Percentiles rank a stretch among this genome's conserved stretches.
Conservation (phyloP, 768 basidiomycete genomes). For the Agaricus blazei region DNA sequence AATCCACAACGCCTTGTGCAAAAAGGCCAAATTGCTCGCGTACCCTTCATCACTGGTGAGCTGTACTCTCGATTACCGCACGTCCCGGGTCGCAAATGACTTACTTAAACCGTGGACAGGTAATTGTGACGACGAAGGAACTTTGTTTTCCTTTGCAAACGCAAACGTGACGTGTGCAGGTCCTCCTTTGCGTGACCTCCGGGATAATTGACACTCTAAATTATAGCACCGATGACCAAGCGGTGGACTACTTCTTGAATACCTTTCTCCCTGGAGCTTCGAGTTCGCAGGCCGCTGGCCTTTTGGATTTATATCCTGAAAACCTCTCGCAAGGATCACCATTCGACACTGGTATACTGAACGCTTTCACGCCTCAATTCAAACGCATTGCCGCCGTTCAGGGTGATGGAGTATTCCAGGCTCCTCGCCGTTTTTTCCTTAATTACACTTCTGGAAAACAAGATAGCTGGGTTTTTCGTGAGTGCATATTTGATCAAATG, state of each 20-base stretch:
- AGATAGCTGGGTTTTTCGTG: conserved; percentile 36
- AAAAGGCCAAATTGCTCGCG: conserved; percentile 38
- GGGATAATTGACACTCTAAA: background rate
- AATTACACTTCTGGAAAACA: conserved; percentile 30
- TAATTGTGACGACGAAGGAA: conserved; percentile 60
- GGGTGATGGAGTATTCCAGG: conserved; percentile 49
- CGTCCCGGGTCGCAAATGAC: background rate
- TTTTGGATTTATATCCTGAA: conserved; percentile 32
- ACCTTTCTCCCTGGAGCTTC: conserved; percentile 28
- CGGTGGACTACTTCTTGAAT: conserved; percentile 18
- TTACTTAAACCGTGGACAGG: conserved; percentile 20
- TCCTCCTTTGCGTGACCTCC: background rate
- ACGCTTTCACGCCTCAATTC: conserved; percentile 38
- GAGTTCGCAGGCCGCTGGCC: conserved; percentile 19
- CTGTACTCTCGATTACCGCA: background rate
- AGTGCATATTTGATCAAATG: conserved; percentile 8
- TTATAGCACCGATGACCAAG: conserved; percentile 19
- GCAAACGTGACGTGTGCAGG: conserved; percentile 41
- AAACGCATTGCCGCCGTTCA: conserved; percentile 46
- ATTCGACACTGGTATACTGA: conserved; percentile 40
- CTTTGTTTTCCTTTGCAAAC: conserved; percentile 44
- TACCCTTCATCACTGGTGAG: conserved; percentile 44
- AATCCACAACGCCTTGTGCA: conserved; percentile 36
- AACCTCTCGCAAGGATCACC: conserved; percentile 45
- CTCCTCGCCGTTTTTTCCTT: conserved; percentile 42